Evolutionary conservation across 306 rosid genomes (phyloP).

Genomic region (Vachellia pachyceras): DNA sequence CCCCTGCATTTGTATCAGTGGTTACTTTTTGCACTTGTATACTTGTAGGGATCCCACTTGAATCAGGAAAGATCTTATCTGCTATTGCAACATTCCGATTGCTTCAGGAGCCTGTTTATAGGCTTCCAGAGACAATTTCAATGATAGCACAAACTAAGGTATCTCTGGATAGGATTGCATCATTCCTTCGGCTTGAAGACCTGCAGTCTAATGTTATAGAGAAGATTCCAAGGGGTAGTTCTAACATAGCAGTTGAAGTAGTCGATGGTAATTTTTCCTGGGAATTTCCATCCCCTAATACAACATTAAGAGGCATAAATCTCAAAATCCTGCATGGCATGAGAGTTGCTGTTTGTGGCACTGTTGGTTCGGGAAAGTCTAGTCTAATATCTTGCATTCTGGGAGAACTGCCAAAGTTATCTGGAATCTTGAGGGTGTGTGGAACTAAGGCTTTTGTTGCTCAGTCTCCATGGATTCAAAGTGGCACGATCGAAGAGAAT

Average conservation of each 20-base stretch:
- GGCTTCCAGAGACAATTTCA: conserved; percentile 55
- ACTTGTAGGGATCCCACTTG: conserved; percentile 57
- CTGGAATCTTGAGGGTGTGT: conserved; percentile 73
- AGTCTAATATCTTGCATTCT: conserved; percentile 76
- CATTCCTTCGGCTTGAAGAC: conserved; percentile 56
- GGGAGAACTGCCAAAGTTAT: conserved; percentile 84
- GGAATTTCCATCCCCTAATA: conserved; percentile 45
- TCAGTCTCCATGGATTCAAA: conserved; percentile 96
- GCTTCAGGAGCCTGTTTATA: conserved; percentile 55
- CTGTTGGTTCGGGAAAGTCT: conserved; percentile 75
- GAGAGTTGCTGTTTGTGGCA: conserved; percentile 61
- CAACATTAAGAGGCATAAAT: conserved; percentile 46
- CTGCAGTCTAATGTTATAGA: conserved; percentile 47
- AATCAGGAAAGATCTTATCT: conserved; percentile 58
- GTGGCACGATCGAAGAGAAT: conserved; percentile 82
- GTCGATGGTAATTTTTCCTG: conserved; percentile 58
- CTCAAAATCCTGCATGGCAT: conserved; percentile 46
- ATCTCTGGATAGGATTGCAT: conserved; percentile 57
- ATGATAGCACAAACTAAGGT: conserved; percentile 58
- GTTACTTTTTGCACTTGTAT: conserved; percentile 57
- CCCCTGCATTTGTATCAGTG: conserved; percentile 62
- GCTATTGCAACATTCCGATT: conserved; percentile 60
- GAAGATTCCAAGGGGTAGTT: conserved; percentile 50
- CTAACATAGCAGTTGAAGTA: conserved; percentile 48
- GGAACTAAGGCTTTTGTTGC: conserved; percentile 89